Conservation (phyloP, 1,284 basidiomycete genomes). For the Meira nashicola region DNA sequence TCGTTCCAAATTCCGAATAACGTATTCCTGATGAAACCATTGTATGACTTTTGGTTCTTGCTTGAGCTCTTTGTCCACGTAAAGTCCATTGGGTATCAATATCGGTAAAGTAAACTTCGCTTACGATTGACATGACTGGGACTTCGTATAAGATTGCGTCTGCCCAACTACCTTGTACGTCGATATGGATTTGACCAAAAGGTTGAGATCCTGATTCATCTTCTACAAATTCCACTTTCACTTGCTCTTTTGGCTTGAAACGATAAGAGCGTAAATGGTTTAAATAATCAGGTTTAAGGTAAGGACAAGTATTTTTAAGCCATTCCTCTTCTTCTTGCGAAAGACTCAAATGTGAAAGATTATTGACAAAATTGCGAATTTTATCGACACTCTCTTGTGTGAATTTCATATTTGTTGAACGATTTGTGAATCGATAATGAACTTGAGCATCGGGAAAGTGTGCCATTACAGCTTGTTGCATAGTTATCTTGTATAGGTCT, state of each 20-base stretch:
- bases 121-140: constrained; percentile 81
- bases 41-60: constrained; percentile 67
- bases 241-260: constrained; percentile 73
- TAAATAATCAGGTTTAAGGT: constrained; percentile 69
- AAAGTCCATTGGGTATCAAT: constrained; percentile 78
- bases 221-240: constrained; percentile 66
- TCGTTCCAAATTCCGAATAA: constrained; percentile 90
- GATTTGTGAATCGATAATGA: constrained; percentile 74
- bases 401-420: constrained; percentile 69
- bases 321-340: constrained; percentile 66
- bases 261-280: constrained; percentile 68
- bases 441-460: constrained; percentile 68
- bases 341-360: constrained; percentile 69
- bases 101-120: constrained; percentile 68
- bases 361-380: constrained; percentile 58
- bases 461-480: constrained; percentile 89
- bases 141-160: constrained; percentile 96
- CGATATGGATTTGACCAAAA: constrained; percentile 69
- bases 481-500: constrained; percentile 84
- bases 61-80: constrained; percentile 63
- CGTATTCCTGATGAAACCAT: constrained; percentile 68
- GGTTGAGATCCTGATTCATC: constrained; percentile 54
- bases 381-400: constrained; percentile 65
- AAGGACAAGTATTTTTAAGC: constrained; percentile 70
- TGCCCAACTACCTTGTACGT: constrained; percentile 72